Evolutionary conservation across 2,329 filamentous ascomycete species (phyloP).

Genomic region (Tolypocladium guangdongense): DNA sequence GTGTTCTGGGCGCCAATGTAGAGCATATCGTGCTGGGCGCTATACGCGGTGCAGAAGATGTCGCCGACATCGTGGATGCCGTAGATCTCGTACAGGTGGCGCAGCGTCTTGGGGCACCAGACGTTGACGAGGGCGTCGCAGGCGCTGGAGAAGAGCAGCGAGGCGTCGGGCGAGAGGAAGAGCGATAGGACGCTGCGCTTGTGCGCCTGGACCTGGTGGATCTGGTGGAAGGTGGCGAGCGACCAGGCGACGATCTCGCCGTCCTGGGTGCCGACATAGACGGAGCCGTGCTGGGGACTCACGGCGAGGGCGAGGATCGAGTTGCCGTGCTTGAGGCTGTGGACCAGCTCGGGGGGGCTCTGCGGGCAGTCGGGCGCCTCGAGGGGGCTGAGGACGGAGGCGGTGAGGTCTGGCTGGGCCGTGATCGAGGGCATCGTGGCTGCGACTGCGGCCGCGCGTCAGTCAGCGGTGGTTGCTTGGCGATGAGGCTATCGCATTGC

Average conservation of each 20-base stretch:
- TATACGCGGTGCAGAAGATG: slow-evolving; percentile 91
- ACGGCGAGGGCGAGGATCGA: slow-evolving; percentile 76
- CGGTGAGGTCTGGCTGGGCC: slow-evolving; percentile 5
- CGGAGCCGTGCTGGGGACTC: slow-evolving; percentile 62
- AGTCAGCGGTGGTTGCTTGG: background rate
- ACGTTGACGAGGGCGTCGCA: slow-evolving; percentile 92
- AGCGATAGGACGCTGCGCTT: slow-evolving; percentile 83
- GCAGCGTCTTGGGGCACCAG: slow-evolving; percentile 71
- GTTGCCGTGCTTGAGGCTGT: slow-evolving; percentile 65
- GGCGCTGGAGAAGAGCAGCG: slow-evolving; percentile 79
- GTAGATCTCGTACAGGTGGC: slow-evolving; percentile 78
- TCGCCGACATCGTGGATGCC: slow-evolving; percentile 91
- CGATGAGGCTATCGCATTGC: background rate
- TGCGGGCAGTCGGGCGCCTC: slow-evolving; percentile 9
- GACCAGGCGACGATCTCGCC: slow-evolving; percentile 92
- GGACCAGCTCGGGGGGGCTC: slow-evolving; percentile 50
- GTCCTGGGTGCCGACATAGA: slow-evolving; percentile 88
- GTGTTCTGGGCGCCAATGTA: slow-evolving; percentile 94
- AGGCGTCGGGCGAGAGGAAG: slow-evolving; percentile 63
- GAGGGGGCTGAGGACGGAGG: slow-evolving; percentile 5
- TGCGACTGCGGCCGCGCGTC: background rate
- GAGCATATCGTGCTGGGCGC: slow-evolving; percentile 63
- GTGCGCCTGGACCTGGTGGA: slow-evolving; percentile 74
- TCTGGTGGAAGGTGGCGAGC: slow-evolving; percentile 74
- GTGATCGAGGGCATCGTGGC: slow-evolving; percentile 6